These are phyloP conservation scores for Chrysanthemum lavandulifolium DNA, from an alignment of 129 eudicot species.

Conservation along the genomic window DNA sequence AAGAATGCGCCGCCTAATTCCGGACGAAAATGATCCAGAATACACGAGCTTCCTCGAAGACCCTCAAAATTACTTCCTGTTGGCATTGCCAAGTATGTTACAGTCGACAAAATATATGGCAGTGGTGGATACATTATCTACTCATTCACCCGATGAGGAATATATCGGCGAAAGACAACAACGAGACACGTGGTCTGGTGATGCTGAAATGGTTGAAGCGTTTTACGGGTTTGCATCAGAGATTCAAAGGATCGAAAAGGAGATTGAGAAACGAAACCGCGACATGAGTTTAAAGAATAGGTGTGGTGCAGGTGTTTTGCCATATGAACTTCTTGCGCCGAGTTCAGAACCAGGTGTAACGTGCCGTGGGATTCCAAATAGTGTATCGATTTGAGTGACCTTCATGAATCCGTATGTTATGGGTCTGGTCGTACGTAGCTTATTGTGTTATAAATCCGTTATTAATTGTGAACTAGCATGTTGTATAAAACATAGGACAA, in stretches of 20 bases:
- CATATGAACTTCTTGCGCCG: constrained; percentile 88
- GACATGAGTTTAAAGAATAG: constrained; percentile 62
- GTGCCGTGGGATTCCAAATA: constrained; percentile 90
- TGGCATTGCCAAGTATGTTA: constrained; percentile 66
- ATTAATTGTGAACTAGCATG: background rate
- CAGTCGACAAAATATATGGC: constrained; percentile 93
- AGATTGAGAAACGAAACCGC: constrained; percentile 64
- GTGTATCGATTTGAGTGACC: constrained; percentile 55
- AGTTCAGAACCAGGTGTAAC: constrained; percentile 89
- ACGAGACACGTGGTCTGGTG: constrained; percentile 73
- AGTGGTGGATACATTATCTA: constrained; percentile 83
- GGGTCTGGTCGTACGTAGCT: background rate
- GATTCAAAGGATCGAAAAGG: constrained; percentile 66
- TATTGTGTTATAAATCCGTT: background rate
- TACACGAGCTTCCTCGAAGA: constrained; percentile 54
- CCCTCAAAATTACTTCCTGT: constrained; percentile 69
- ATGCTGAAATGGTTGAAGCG: constrained; percentile 63
- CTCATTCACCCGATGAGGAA: constrained; percentile 98
- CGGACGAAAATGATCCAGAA: constrained; percentile 76
- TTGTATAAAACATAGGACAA: constrained; percentile 15
- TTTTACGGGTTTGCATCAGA: constrained; percentile 68
- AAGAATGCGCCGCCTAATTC: constrained; percentile 60
- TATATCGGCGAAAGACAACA: constrained; percentile 78
- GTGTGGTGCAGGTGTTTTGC: constrained; percentile 93
- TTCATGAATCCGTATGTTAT: background rate